Conservation (phyloP, 768 basidiomycete species). For the Nevesoporus exiguus region DNA sequence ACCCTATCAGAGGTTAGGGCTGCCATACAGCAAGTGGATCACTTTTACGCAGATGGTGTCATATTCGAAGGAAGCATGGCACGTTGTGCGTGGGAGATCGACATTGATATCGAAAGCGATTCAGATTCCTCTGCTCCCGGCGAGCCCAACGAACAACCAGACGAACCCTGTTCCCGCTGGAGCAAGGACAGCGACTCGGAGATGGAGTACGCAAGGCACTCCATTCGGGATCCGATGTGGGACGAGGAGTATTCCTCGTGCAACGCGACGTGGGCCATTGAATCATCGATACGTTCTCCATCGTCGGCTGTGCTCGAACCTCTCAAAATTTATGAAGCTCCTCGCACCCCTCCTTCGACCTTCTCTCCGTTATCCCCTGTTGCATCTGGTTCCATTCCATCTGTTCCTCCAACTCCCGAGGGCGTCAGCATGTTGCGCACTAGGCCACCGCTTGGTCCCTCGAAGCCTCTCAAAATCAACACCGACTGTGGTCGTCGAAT, state of each 20-base stretch:
- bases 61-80: constrained; percentile 82
- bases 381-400: constrained; percentile 37
- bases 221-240: constrained; percentile 30
- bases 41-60: constrained; percentile 71
- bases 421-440: constrained; percentile 41
- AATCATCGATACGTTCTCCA: constrained; percentile 48
- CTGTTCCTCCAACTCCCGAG: constrained; percentile 59
- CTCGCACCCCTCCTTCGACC: constrained; percentile 50
- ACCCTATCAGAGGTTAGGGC: constrained; percentile 48
- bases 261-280: constrained; percentile 53
- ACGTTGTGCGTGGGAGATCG: constrained; percentile 73
- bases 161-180: constrained; percentile 52
- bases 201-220: constrained; percentile 32
- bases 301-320: constrained; percentile 37
- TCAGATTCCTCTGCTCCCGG: constrained; percentile 53
- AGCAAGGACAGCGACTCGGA: constrained; percentile 47
- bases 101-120: constrained; percentile 61
- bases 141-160: constrained; percentile 36
- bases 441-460: constrained; percentile 32
- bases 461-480: constrained; percentile 56
- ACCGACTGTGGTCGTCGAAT: constrained; percentile 41
- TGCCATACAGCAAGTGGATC: constrained; percentile 52
- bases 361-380: constrained; percentile 46
- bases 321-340: constrained; percentile 43
- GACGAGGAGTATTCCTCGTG: constrained; percentile 41